These are phyloP conservation scores for Ceratocystiopsis brevicomis DNA, from an alignment of 2,329 filamentous ascomycete species.

Conservation along the genomic window DNA sequence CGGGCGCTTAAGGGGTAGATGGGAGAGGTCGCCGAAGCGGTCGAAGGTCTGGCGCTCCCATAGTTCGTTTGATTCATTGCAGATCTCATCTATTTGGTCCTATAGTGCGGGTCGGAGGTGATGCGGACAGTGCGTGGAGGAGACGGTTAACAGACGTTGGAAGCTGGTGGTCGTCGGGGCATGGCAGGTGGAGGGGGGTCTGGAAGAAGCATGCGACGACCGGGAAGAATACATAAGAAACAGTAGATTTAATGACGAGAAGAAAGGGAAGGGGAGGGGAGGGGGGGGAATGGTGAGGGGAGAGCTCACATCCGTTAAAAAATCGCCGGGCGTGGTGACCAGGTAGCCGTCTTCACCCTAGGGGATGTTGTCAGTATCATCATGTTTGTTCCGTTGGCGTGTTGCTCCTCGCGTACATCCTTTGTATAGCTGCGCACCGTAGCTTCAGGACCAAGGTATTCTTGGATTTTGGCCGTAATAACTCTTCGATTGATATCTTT, in stretches of 20 bases:
- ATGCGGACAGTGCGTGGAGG: conserved; percentile 8
- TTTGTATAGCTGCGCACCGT: conserved; percentile 37
- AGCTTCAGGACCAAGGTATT: conserved; percentile 37
- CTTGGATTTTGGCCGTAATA: conserved; percentile 38
- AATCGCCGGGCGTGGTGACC: conserved; percentile 37
- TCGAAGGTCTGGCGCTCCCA: conserved; percentile 38
- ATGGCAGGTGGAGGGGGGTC: no score
- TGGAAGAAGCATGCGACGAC: not conserved
- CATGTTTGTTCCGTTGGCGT: not conserved
- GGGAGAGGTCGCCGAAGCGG: conserved; percentile 25
- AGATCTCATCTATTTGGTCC: conserved; percentile 47
- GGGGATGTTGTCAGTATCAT: not conserved
- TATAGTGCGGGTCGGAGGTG: conserved; percentile 12
- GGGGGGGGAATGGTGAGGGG: not conserved
- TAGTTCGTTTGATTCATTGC: conserved; percentile 36
- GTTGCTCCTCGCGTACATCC: conserved; percentile 21
- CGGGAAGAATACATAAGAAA: not conserved
- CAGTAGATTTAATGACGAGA: not conserved
- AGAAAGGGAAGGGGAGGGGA: not conserved
- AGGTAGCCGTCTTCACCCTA: conserved; percentile 43
- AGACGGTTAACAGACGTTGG: not conserved
- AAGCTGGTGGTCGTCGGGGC: no score
- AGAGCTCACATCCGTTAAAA: conserved; percentile 36
- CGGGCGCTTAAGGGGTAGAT: conserved; percentile 31
- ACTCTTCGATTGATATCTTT: conserved; percentile 41